Percentiles rank a stretch among this genome's conserved stretches.
Conservation (phyloP, 2,329 filamentous ascomycete species). For the Aspergillus phoenicis region DNA sequence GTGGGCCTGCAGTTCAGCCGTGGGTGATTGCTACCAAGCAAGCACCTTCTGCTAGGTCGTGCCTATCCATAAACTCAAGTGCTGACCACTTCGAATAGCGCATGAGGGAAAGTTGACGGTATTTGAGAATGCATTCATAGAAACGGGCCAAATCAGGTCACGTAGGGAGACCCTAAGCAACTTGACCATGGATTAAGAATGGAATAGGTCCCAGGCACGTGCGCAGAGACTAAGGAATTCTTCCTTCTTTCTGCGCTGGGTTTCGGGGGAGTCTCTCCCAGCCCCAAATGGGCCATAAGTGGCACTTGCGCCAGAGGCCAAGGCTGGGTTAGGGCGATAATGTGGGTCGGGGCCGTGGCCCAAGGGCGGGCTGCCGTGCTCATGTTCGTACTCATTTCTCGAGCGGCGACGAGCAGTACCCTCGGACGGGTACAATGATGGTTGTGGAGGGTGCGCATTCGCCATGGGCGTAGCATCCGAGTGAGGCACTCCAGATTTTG, state of each 20-base stretch:
- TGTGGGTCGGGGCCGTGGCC: slow-evolving; percentile 67
- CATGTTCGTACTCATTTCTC: slow-evolving; percentile 85
- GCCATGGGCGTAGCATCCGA: slow-evolving; percentile 61
- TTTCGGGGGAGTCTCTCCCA: slow-evolving; percentile 80
- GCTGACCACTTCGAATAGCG: background rate
- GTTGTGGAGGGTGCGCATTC: slow-evolving; percentile 63
- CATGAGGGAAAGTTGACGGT: background rate
- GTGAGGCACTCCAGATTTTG: slow-evolving; percentile 30
- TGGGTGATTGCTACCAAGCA: background rate
- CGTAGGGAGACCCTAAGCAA: background rate
- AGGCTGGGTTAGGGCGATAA: slow-evolving; percentile 40
- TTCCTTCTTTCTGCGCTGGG: slow-evolving; percentile 82
- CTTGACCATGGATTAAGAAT: slow-evolving; percentile 63
- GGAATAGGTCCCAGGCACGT: slow-evolving; percentile 94
- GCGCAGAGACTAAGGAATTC: slow-evolving; percentile 87
- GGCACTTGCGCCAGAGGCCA: slow-evolving; percentile 28
- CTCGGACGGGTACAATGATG: slow-evolving; percentile 30
- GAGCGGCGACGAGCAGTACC: slow-evolving; percentile 65
- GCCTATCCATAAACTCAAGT: background rate
- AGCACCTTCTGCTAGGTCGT: background rate
- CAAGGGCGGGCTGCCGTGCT: slow-evolving; percentile 82
- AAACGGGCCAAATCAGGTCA: background rate
- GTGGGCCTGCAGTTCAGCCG: background rate
- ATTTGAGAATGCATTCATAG: background rate
- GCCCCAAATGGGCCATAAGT: slow-evolving; percentile 73